Evolutionary conservation across 148 eudicot species (phyloP).

Genomic region (Camellia lanceoleosa): DNA sequence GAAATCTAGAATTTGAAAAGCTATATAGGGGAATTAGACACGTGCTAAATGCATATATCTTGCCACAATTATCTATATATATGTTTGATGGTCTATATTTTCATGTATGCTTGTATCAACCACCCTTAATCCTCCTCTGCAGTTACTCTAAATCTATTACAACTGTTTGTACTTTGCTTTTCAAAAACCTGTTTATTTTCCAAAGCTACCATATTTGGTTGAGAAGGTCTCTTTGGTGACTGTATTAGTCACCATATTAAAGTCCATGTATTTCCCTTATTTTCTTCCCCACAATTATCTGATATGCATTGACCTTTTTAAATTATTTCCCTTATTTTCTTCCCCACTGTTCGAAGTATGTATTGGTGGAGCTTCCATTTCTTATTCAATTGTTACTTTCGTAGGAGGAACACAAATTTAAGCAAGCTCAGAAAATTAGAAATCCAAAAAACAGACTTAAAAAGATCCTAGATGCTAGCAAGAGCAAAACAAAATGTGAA

Average conservation of each 20-base stretch:
- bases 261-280: background rate
- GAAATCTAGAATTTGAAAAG: too few relatives aligned
- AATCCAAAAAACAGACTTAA: constrained; percentile 84
- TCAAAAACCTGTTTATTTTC: background rate
- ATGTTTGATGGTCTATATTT: too few relatives aligned
- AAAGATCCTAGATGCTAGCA: constrained; percentile 85
- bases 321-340: background rate
- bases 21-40: too few relatives aligned
- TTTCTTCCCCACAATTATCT: background rate
- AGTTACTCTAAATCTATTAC: background rate
- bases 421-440: constrained; percentile 77
- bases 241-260: background rate
- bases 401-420: constrained; percentile 87
- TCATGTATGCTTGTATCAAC: background rate
- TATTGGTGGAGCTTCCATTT: background rate
- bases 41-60: too few relatives aligned
- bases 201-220: background rate
- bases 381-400: constrained; percentile 8
- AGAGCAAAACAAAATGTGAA: constrained; percentile 91
- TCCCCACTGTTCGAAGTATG: background rate
- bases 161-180: background rate
- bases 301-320: background rate
- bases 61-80: too few relatives aligned
- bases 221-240: background rate
- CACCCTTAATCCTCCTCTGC: background rate